A percentile compares a stretch with the other conserved stretches of the same genome.
Evolutionary conservation across 2,329 filamentous ascomycete genomes (phyloP).

Genomic region (Monosporascus sp.): DNA sequence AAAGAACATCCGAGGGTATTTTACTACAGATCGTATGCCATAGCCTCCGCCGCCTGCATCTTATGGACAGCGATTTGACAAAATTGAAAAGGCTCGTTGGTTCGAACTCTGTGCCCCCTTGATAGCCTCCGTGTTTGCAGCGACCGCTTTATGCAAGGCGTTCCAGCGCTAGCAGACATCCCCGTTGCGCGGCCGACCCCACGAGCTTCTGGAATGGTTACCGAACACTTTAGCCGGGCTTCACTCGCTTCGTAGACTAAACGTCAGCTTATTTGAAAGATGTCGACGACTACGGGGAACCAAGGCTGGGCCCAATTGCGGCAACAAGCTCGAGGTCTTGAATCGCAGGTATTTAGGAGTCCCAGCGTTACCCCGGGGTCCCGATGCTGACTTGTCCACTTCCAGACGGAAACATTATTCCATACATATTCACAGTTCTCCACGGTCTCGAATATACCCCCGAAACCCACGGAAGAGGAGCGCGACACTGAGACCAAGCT

Average conservation of each 20-base stretch:
- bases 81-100: too few species aligned
- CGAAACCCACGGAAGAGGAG: conserved; percentile 83
- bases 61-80: too few species aligned
- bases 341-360: conserved; percentile 67
- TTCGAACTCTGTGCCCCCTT: too few species aligned
- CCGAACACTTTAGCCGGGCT: neutral
- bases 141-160: too few species aligned
- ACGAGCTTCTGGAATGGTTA: neutral
- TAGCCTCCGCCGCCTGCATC: too few species aligned
- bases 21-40: too few species aligned
- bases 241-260: neutral
- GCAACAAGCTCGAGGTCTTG: conserved; percentile 82
- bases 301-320: conserved; percentile 89
- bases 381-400: conserved; percentile 2
- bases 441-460: conserved; percentile 69
- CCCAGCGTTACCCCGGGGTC: neutral
- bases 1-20: too few species aligned
- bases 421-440: conserved; percentile 90
- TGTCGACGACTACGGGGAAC: conserved; percentile 50
- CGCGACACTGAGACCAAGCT: conserved; percentile 72
- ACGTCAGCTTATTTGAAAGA: conserved; percentile 18
- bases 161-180: too few species aligned
- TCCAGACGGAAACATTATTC: conserved; percentile 76
- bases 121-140: too few species aligned
- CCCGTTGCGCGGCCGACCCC: too few species aligned